These are phyloP conservation scores for Tephrocybe sp. DNA, from an alignment of 768 basidiomycete genomes.

Conservation along the genomic window DNA sequence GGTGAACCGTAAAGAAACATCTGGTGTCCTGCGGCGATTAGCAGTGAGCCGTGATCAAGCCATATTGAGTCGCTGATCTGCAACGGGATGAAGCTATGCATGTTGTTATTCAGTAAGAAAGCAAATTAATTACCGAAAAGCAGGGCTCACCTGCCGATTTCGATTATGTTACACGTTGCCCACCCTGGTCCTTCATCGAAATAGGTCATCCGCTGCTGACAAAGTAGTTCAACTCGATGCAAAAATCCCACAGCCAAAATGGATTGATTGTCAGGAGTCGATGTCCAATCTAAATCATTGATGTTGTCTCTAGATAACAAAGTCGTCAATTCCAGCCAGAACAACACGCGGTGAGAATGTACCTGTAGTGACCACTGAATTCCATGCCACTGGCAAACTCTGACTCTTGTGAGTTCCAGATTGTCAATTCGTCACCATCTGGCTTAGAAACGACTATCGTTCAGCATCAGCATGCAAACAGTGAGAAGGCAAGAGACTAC, in stretches of 20 bases:
- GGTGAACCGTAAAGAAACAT: constrained; percentile 74
- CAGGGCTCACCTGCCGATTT: constrained; percentile 60
- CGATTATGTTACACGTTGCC: constrained; percentile 69
- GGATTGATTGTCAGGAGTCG: constrained; percentile 86
- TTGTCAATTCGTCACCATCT: constrained; percentile 79
- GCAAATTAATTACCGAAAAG: too few relatives aligned
- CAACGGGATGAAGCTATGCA: constrained; percentile 68
- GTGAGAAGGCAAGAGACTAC: constrained; percentile 21
- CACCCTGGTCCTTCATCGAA: constrained; percentile 82
- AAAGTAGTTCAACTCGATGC: constrained; percentile 81
- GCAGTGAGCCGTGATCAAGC: constrained; percentile 79
- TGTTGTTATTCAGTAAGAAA: constrained; percentile 3
- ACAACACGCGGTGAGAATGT: constrained; percentile 16
- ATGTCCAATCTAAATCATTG: constrained; percentile 90
- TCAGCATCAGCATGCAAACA: constrained; percentile 8
- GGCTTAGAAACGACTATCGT: constrained; percentile 55
- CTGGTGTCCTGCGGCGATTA: constrained; percentile 82
- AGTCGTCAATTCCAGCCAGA: background rate
- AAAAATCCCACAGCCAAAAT: constrained; percentile 89
- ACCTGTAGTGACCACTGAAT: constrained; percentile 65
- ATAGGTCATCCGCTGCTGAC: constrained; percentile 91
- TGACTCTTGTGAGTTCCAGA: constrained; percentile 95
- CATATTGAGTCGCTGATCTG: constrained; percentile 90
- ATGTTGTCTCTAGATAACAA: constrained; percentile 49
- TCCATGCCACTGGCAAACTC: constrained; percentile 93